Evolutionary conservation across 345 rosid species (phyloP), one percentile per base, ranked within the genome.

Genomic region (Leavenworthia alabamica): DNA sequence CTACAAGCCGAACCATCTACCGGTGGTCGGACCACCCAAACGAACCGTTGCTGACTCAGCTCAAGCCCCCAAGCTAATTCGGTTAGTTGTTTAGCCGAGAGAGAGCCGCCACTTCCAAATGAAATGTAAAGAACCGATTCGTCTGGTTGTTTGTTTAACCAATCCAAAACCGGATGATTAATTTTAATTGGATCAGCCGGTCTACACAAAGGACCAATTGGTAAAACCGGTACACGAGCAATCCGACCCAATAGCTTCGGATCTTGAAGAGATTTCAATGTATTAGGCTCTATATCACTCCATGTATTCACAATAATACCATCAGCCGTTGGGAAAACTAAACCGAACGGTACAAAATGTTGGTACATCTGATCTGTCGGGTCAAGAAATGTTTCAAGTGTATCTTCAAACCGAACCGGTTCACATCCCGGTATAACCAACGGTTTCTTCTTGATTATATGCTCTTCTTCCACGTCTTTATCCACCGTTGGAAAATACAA

Each of bases 61-160:
- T 70, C 64, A 12, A 70, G 51, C 20, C 74, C 69, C 74, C 74
- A 70, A 46, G 74, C 68, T 15, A 70, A 3, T 29, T 70, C 69
- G 0, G 68, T 55, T 36, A 70, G 14, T 36, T 70, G 69, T 28
- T 55, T 55, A 39, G 58, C 20, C 20, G 74, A 46, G 20, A 70
- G 62, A 28, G 67, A 68, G 27, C 93, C 93, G 2, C 93, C 88
- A 22, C 90, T 86, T 11, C 96, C 96, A 7, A 86, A 81, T 8
- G 85, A 82, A 3, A 88, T 79, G 19, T 74, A 83, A 47, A 86
- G 40, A 5, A 82, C 90, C 0, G 86, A 86, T 17, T 75, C 75
- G 0, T 23, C 37, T 1, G 84, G 82, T 45, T 86, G 86, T 41
- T 56, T 60, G 39, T 70, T 81, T 32, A 88, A 66, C 93, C 96